A percentile compares a stretch with the other conserved stretches of the same genome.
These are phyloP conservation scores for Tetramitus jugosus DNA, from an alignment of 208 protist species.

Conservation along the genomic window DNA sequence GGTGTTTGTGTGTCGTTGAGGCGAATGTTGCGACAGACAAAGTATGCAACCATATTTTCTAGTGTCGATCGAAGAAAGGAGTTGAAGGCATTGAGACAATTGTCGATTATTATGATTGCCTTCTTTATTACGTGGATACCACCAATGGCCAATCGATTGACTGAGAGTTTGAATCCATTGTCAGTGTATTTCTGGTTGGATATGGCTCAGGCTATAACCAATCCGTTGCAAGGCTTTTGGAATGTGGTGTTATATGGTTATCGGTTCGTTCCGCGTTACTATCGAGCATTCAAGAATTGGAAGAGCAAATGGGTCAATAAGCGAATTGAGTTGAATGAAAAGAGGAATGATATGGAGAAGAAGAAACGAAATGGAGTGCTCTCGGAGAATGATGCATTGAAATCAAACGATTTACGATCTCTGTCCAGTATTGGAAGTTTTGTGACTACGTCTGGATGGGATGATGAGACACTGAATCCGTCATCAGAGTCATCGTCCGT, in stretches of 20 bases:
- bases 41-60: background rate
- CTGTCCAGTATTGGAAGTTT: too few species aligned
- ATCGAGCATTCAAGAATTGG: too few species aligned
- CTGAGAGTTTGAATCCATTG: background rate
- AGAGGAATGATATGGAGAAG: too few species aligned
- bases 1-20: background rate
- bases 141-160: background rate
- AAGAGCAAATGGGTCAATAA: too few species aligned
- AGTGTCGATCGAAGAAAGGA: background rate
- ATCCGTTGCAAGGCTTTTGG: slow-evolving; percentile 6
- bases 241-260: slow-evolving; percentile 14
- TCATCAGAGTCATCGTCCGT: too few species aligned
- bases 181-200: slow-evolving; percentile 11
- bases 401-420: too few species aligned
- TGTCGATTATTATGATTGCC: background rate
- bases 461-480: too few species aligned
- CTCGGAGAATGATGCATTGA: too few species aligned
- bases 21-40: background rate
- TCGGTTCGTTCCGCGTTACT: background rate
- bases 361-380: too few species aligned
- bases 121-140: slow-evolving; percentile 20
- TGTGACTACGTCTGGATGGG: too few species aligned
- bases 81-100: background rate
- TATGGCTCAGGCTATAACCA: slow-evolving; percentile 1
- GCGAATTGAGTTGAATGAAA: too few species aligned